Percentiles rank a stretch among this genome's conserved stretches.
phyloP scores from a whole-genome alignment of 768 basidiomycete species.

The Artomyces pyxidatus region DNA sequence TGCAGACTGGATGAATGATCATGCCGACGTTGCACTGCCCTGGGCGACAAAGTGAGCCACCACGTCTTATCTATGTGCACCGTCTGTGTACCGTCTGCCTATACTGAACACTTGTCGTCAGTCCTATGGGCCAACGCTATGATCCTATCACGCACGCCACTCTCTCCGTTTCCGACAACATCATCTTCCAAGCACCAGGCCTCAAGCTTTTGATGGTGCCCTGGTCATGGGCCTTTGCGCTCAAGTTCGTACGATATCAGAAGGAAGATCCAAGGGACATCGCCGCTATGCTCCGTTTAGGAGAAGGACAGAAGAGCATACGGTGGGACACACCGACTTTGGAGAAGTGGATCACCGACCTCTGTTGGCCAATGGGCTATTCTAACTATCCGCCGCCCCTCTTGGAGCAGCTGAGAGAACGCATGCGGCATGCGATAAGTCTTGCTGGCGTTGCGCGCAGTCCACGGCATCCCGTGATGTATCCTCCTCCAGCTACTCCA shows the following conservation, averaged over 20 bases:
- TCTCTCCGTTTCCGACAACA: slow-evolving; percentile 35
- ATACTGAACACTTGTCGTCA: slow-evolving; percentile 10
- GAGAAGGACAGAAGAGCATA: slow-evolving; percentile 40
- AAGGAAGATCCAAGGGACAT: slow-evolving; percentile 60
- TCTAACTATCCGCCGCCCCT: slow-evolving; percentile 35
- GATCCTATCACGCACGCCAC: slow-evolving; percentile 54
- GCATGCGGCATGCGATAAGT: slow-evolving; percentile 47
- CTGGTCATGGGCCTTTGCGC: slow-evolving; percentile 64
- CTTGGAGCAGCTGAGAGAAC: slow-evolving; percentile 36
- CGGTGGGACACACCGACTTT: slow-evolving; percentile 49
- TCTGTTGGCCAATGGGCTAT: slow-evolving; percentile 64
- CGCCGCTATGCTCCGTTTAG: slow-evolving; percentile 57
- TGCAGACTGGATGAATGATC: slow-evolving; percentile 71
- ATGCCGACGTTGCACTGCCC: slow-evolving; percentile 64
- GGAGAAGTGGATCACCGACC: slow-evolving; percentile 46
- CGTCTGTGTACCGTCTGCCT: not conserved
- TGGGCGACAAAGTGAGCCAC: slow-evolving; percentile 49
- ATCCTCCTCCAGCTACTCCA: too few species aligned
- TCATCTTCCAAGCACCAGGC: slow-evolving; percentile 49
- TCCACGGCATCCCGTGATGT: too few species aligned
- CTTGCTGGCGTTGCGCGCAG: slow-evolving; percentile 10
- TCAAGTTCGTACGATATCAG: slow-evolving; percentile 62
- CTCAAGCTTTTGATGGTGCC: slow-evolving; percentile 52
- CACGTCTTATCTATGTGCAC: not conserved
- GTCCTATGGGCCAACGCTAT: slow-evolving; percentile 23